Evolutionary conservation across 2,329 filamentous ascomycete genomes (phyloP).

Genomic region (Claviceps fusiformis): DNA sequence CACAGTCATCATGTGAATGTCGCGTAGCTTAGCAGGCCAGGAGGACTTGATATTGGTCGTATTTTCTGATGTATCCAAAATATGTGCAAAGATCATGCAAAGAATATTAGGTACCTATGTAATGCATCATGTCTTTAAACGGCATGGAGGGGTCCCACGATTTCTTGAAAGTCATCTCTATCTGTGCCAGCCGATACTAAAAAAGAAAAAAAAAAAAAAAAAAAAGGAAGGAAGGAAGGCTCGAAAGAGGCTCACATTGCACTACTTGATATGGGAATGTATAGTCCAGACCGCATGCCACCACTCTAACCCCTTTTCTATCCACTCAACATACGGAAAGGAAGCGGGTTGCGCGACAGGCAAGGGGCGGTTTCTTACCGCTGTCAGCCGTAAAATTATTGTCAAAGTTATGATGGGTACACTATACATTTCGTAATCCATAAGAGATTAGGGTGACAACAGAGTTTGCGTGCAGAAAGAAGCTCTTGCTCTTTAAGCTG

Average conservation of each 20-base stretch:
- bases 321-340: background rate
- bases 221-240: too few species aligned
- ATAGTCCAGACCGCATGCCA: background rate
- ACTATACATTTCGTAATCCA: background rate
- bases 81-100: background rate
- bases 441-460: background rate
- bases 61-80: background rate
- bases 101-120: background rate
- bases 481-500: slow-evolving; percentile 19
- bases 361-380: background rate
- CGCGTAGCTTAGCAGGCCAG: background rate
- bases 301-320: background rate
- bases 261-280: background rate
- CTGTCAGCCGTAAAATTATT: too few species aligned
- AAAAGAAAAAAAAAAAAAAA: too few species aligned
- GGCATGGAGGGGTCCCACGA: background rate
- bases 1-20: background rate
- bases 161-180: background rate
- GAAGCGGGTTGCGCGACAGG: too few species aligned
- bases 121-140: background rate
- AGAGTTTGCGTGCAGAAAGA: background rate
- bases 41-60: background rate
- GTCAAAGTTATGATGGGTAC: background rate
- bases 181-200: background rate
- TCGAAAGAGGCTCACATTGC: background rate